Conservation (phyloP, 495 filamentous ascomycete genomes). For the Penicillium chermesinum region DNA sequence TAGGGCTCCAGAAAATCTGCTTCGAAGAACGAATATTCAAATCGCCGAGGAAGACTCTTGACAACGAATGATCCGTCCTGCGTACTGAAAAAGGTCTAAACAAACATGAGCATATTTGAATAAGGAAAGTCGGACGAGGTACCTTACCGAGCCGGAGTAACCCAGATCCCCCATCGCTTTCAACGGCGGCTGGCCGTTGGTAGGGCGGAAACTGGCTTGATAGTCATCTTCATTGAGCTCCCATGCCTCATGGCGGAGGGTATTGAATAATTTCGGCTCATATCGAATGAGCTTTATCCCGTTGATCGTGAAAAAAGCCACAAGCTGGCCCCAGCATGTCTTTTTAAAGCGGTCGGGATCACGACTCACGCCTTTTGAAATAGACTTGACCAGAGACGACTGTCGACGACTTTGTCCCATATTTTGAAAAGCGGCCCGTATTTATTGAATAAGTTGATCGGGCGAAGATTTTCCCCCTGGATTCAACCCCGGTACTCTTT, state of each 20-base stretch:
- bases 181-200: slow-evolving; percentile 29
- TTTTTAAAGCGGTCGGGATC: slow-evolving; percentile 26
- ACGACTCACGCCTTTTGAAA: slow-evolving; percentile 30
- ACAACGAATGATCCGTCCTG: slow-evolving; percentile 55
- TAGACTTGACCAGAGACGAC: slow-evolving; percentile 28
- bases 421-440: background rate
- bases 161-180: slow-evolving; percentile 52
- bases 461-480: too few species aligned
- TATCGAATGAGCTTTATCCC: slow-evolving; percentile 31
- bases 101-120: background rate
- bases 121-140: background rate
- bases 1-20: slow-evolving; percentile 57
- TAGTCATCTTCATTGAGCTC: slow-evolving; percentile 51
- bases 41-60: slow-evolving; percentile 61
- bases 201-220: slow-evolving; percentile 42
- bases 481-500: too few species aligned
- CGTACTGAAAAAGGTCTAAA: slow-evolving; percentile 62
- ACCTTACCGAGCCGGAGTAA: slow-evolving; percentile 52
- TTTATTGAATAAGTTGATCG: background rate
- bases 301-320: slow-evolving; percentile 34
- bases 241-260: slow-evolving; percentile 42
- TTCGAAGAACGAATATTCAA: slow-evolving; percentile 64
- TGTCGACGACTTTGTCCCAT: slow-evolving; percentile 31
- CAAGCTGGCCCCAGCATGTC: slow-evolving; percentile 20
- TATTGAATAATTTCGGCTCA: slow-evolving; percentile 22